Conservation (phyloP, 331 rosid species). For the Pyrus hybrid region DNA sequence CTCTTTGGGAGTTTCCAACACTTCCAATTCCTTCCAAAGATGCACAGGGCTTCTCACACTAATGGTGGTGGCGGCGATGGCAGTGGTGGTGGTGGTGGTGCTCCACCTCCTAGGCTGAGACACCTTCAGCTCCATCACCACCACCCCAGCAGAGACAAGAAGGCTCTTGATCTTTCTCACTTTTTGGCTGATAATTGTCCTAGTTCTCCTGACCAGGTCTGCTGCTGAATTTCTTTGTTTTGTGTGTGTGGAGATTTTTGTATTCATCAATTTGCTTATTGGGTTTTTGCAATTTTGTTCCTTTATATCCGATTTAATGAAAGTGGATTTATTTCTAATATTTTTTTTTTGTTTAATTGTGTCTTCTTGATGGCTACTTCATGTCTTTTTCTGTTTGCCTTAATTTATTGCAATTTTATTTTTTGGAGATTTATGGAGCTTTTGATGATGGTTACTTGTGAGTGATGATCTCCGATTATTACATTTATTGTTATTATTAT, state of each 20-base stretch:
- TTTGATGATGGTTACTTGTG: neutral
- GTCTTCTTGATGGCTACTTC: neutral
- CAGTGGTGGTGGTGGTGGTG: constrained; percentile 14
- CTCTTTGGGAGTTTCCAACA: constrained; percentile 79
- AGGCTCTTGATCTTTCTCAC: constrained; percentile 42
- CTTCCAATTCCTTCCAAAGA: constrained; percentile 34
- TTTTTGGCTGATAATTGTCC: constrained; percentile 56
- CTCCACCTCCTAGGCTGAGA: constrained; percentile 41
- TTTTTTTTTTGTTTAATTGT: neutral
- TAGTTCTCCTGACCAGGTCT: constrained; percentile 71
- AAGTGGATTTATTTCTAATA: neutral
- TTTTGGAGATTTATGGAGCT: constrained; percentile 1
- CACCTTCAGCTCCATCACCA: constrained; percentile 44
- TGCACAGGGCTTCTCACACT: constrained; percentile 45
- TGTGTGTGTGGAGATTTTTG: neutral
- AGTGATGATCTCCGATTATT: neutral
- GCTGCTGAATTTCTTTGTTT: neutral
- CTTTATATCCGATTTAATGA: neutral
- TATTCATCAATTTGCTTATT: neutral
- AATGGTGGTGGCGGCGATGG: constrained; percentile 18
- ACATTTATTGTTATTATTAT: neutral
- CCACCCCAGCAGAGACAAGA: constrained; percentile 39
- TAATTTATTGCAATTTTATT: neutral
- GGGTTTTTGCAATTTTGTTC: constrained; percentile 11
- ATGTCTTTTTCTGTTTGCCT: neutral